Evolutionary conservation across 441 rosid genomes (phyloP).

Genomic region (Pelargonium australe): DNA sequence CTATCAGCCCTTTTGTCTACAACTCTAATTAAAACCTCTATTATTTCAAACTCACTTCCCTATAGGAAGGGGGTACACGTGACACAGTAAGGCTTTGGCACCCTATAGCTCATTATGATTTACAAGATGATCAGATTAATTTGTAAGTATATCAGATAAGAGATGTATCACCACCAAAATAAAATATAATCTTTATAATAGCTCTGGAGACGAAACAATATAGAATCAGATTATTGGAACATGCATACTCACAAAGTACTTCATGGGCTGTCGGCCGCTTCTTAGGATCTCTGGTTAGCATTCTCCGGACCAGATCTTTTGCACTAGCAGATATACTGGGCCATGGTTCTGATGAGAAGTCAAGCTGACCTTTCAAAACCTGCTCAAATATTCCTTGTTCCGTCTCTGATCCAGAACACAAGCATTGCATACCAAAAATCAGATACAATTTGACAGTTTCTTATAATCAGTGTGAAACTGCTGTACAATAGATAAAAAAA

Average conservation of each 20-base stretch:
- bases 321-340: constrained; percentile 78
- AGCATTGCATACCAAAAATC: constrained; percentile 16
- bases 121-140: no score
- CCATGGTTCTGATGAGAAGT: constrained; percentile 88
- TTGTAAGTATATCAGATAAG: neutral
- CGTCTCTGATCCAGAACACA: constrained; percentile 51
- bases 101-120: neutral
- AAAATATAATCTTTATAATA: neutral
- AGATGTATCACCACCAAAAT: neutral
- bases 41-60: no score
- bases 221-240: neutral
- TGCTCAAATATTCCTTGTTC: constrained; percentile 97
- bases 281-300: constrained; percentile 79
- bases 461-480: neutral
- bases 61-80: no score
- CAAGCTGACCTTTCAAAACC: constrained; percentile 86
- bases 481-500: neutral
- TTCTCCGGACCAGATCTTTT: constrained; percentile 76
- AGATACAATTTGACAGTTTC: neutral
- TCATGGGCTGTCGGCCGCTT: constrained; percentile 83
- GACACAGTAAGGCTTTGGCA: no score
- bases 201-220: neutral
- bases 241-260: constrained; percentile 64
- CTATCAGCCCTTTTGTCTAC: neutral
- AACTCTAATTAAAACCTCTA: no score